Percentiles rank a stretch among this genome's conserved stretches.
Conservation (phyloP, 371 early-diverging fungal genomes). For the Actinomortierella wolfii region DNA sequence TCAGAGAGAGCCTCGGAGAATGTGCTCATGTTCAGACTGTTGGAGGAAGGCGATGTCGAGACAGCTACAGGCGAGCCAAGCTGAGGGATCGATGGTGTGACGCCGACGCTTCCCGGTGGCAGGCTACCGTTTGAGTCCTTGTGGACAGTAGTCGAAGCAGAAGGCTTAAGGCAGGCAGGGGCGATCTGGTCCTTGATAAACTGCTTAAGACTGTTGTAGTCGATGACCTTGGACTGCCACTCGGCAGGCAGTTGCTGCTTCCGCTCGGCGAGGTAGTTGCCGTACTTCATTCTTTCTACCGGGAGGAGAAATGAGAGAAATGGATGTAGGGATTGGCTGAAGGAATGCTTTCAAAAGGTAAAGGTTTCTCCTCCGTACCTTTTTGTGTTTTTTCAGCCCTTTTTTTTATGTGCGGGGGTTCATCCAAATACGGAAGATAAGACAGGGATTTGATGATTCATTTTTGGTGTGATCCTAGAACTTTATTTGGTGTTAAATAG, state of each 20-base stretch:
- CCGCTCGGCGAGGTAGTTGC: slow-evolving; percentile 69
- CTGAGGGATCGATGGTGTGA: too few relatives aligned
- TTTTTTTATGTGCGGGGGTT: too few relatives aligned
- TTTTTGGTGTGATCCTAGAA: too few relatives aligned
- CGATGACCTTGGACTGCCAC: slow-evolving; percentile 66
- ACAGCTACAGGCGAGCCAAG: too few relatives aligned
- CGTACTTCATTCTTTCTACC: slow-evolving; percentile 70
- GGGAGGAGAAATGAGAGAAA: background rate
- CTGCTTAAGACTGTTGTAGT: slow-evolving; percentile 65
- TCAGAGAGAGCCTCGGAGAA: slow-evolving; percentile 2
- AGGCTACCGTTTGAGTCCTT: too few relatives aligned
- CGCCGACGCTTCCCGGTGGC: too few relatives aligned
- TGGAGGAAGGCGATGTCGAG: slow-evolving; percentile 7
- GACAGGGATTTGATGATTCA: too few relatives aligned
- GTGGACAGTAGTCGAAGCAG: background rate
- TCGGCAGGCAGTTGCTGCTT: slow-evolving; percentile 59
- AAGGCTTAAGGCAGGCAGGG: slow-evolving; percentile 50
- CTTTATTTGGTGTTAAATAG: too few relatives aligned
- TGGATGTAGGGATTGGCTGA: background rate
- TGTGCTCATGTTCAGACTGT: too few relatives aligned
- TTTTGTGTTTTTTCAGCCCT: too few relatives aligned
- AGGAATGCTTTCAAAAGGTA: background rate
- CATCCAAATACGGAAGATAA: too few relatives aligned
- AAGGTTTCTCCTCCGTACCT: too few relatives aligned
- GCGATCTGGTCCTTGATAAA: slow-evolving; percentile 62